Base-by-base conservation (phyloP, 2,329 filamentous ascomycete genomes). In the Tolypocladium inflatum region DNA sequence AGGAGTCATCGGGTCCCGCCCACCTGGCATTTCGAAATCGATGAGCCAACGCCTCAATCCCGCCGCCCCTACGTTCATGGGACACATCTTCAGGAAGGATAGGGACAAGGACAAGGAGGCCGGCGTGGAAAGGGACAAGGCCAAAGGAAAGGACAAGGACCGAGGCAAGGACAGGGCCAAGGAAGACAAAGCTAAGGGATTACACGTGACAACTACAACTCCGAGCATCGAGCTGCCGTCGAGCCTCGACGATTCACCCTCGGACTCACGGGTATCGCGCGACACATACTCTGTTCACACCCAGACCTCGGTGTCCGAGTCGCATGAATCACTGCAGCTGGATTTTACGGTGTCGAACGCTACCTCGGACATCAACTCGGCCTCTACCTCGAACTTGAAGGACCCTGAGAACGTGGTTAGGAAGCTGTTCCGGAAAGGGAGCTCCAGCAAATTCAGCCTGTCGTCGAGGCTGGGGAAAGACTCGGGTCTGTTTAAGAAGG, bases 11-110 rank as follows among this genome's bases (percentile, higher is more conserved):
- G 93, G 93, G 30, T 95, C 90, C 53, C 85, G 87, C 3, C 90
- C 88, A 2, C 74, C 76, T 5, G 70, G 68, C 8, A 63, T 69
- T 8, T 64, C 73, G 43, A 77, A 70, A 19, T 71, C 68, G 70
- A 81, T 66, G 76, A 86, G 68, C 71, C 85, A 71, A 74, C 86
- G 73, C 66, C 80, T 97, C 35, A 97, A 99, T 66, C 94, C 94
- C 9, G 84, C 90, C 8, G 94, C 93, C 0, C 92, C 92, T 10
- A 90, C 88, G 1, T 97, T 97, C 70, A 93, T 88, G 73, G 86
- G 81, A 11, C 81, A 86, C 42, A 83, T 94, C 59, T 83, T 85
- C 65, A 77, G 80, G 19, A 73, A 65, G 61, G 73, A 61, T 70
- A 71, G 74, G 64, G 71, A 75, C 38, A 71, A 66, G 45, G 71